Evolutionary conservation across 2,329 filamentous ascomycete genomes (phyloP), one percentile per base, ranked within the genome.

Genomic region (Colletotrichum acutatum): DNA sequence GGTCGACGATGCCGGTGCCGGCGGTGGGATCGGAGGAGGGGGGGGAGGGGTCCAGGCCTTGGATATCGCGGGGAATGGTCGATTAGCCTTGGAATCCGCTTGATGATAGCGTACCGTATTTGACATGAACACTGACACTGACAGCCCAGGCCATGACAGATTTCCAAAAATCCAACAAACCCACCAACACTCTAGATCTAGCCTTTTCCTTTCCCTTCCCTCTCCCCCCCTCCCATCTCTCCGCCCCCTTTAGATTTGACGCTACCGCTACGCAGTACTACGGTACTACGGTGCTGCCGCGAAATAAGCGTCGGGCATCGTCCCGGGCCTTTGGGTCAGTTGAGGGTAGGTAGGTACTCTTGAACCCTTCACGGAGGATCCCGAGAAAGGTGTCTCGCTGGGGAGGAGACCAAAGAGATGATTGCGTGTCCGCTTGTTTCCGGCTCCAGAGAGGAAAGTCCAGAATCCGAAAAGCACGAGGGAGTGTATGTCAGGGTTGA

Each of bases 1-100:
- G 46, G 61, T 63, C 61, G 61, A 63, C 14, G 28, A 63, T 49
- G 60, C 46, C 60, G 60, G 60, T 53, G 60, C 46, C 14, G 46
- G 46, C 28, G 46, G 61, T 63, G 61, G 61, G 8, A 53, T n/a
- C 37, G 37, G 37, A 42, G 37, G 5, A 42, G 34, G 34, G 12
- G 34, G 14, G 12, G 19, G n/a, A 12, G 28, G 12, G 28, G 28
- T 37, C 61, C 28, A n/a, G 61, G 46, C 61, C 61, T 63, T 54
- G 12, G 5, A 16, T 42, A 42, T 46, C 24, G 14, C 22, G 16
- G 57, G 24, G 59, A 3, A 28, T 6, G 26, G 26, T 16, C 32
- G 32, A 5, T 34, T 34, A 34, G 37, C 19, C 52, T 37, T 12
- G 22, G 19, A 19, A 32, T 26, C 22, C 32, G 32, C 32, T 12